Evolutionary conservation across 148 eudicot genomes (phyloP), one percentile per base, ranked within the genome.

Genomic region (Diospyros lotus): DNA sequence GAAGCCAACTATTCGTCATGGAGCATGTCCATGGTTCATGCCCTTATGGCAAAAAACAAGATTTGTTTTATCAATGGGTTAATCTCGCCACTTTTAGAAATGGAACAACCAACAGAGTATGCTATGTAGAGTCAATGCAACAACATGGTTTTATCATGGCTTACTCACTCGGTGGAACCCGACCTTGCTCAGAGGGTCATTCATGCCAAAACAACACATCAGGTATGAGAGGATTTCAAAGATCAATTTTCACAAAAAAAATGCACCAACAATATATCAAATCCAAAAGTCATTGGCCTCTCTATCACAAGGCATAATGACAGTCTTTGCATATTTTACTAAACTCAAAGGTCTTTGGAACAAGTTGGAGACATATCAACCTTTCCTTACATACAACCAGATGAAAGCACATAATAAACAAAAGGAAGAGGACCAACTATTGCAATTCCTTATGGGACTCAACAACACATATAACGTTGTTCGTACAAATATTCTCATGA

Each of bases 291-390:
- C 77, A 9, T 28, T 74, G 55, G 60, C 77, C 2, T 51, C 61
- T 64, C 50, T 74, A 39, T 74, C 77, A 51, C 69, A 64, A 64
- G 77, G 70, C n/a, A 64, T 39, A 5, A 64, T 65, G 62, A 64
- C 77, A 64, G 4, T 74, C 15, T 64, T 51, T 9, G 15, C 65
- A 1, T 74, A 74, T 52, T 74, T 74, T 10, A 74, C 70, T 12
- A 65, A 74, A 64, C 58, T 65, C 69, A 74, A 74, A 64, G 39
- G 45, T 9, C 69, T 74, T 40, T 74, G 77, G 70, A 62, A 64
- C 39, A 62, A 74, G 55, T 14, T 74, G 18, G 69, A 64, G 2
- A 74, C 70, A 54, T 65, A 74, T 41, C 13, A n/a, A 50, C 1
- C 40, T 5, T 4, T 64, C 51, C 77, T 52, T 50, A 41, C 61